phyloP scores from a whole-genome alignment of 192 early-diverging fungal species.

The Coemansia sp. region DNA sequence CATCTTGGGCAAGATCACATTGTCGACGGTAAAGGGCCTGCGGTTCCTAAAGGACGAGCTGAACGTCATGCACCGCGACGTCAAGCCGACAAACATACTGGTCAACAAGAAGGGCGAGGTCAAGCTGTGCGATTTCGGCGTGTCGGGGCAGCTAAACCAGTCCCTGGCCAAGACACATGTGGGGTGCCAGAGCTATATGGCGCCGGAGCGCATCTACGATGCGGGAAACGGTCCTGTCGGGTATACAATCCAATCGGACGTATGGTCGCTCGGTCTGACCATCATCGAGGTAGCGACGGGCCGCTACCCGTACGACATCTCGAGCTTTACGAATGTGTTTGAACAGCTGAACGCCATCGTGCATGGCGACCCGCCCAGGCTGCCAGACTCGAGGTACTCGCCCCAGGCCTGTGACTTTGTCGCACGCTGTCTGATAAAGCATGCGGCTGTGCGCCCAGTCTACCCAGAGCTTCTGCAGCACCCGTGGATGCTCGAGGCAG shows the following conservation, averaged over 20 bases:
- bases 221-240: slow-evolving; percentile 53
- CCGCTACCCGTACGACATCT: slow-evolving; percentile 72
- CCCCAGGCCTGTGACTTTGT: slow-evolving; percentile 76
- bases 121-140: slow-evolving; percentile 96
- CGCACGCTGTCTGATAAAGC: slow-evolving; percentile 69
- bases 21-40: slow-evolving; percentile 77
- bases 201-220: slow-evolving; percentile 85
- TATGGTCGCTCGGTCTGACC: slow-evolving; percentile 90
- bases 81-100: slow-evolving; percentile 94
- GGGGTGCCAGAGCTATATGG: slow-evolving; percentile 95
- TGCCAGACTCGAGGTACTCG: slow-evolving; percentile 69
- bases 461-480: slow-evolving; percentile 76
- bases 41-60: slow-evolving; percentile 84
- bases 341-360: slow-evolving; percentile 88
- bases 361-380: slow-evolving; percentile 65
- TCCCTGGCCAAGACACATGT: slow-evolving; percentile 92
- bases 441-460: slow-evolving; percentile 64
- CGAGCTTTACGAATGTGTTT: slow-evolving; percentile 72
- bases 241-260: slow-evolving; percentile 87
- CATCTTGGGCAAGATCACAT: slow-evolving; percentile 71
- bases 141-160: slow-evolving; percentile 82
- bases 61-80: too few relatives aligned
- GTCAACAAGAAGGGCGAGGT: slow-evolving; percentile 83
- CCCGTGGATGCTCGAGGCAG: slow-evolving; percentile 69
- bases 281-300: slow-evolving; percentile 82